Evolutionary conservation across 2,329 filamentous ascomycete species (phyloP), one percentile per base, ranked within the genome.

Genomic region (Incumbomyces delicatus): DNA sequence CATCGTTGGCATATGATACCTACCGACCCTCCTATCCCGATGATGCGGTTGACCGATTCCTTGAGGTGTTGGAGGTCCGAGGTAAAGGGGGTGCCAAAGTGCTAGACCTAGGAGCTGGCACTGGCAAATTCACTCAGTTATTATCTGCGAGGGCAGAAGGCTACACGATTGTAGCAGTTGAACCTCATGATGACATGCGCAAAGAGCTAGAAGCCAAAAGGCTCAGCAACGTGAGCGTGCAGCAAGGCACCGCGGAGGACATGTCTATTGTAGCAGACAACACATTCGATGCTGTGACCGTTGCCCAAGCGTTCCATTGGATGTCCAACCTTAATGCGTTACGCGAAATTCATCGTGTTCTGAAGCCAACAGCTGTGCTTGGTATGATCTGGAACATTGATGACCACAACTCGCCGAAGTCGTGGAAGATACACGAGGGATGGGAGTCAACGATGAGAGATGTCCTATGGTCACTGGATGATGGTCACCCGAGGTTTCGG

Each of bases 381-480:
- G 83, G 78, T 12, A 63, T 85, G 61, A 80, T 87, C 44, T 87
- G 84, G 83, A 87, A 86, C 56, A 69, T 81, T 49, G 82, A 86
- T 60, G 79, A 84, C 53, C 85, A 85, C 60, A 86, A 86, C 60
- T 75, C 80, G 40, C 78, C 80, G 0, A 59, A 63, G 44, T 61
- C 61, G 2, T 82, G 80, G 75, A 60, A 66, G 4, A 68, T 78
- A 0, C 67, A 68, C 8, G 78, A 77, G 0, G 51, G 65, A 5
- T 87, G 82, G 80, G 81, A 84, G 56, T 63, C 73, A 41, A 68
- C 68, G 35, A 63, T 86, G 40, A 80, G 81, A 53, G 72, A 80
- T 40, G 72, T 81, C 44, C 71, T 81, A 48, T 70, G 69, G 54
- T 66, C 74, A 1, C 61, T 71, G 18, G 67, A 75, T 27, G 81